These are phyloP conservation scores for Stromatinia cepivora DNA, from an alignment of 2,329 filamentous ascomycete species.

Conservation along the genomic window DNA sequence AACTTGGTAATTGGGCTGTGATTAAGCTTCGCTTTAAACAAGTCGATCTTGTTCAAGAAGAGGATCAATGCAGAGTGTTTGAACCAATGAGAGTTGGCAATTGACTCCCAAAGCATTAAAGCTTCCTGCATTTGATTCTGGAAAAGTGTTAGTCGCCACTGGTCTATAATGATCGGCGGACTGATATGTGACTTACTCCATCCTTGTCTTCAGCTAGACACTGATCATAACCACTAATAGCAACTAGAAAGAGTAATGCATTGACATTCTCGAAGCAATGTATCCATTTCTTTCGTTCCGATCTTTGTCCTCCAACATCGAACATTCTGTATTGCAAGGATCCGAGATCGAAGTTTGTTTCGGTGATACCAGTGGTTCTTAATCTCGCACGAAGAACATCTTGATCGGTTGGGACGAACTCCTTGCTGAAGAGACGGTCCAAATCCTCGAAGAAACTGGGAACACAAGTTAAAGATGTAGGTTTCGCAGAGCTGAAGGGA, in stretches of 20 bases:
- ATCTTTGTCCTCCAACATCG: conserved; percentile 72
- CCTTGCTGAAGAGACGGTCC: conserved; percentile 71
- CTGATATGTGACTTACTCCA: conserved; percentile 62
- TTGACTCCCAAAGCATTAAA: conserved; percentile 82
- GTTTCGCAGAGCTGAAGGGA: conserved; percentile 5
- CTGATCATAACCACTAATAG: conserved; percentile 95
- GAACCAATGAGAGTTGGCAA: conserved; percentile 86
- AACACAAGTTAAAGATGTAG: conserved; percentile 24
- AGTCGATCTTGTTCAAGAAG: conserved; percentile 85
- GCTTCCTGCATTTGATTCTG: conserved; percentile 92
- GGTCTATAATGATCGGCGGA: background rate
- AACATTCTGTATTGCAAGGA: conserved; percentile 94
- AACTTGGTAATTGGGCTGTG: conserved; percentile 71
- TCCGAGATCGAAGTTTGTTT: conserved; percentile 89
- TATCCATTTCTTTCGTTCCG: conserved; percentile 78
- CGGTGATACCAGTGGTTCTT: conserved; percentile 92
- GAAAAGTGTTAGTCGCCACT: conserved; percentile 30
- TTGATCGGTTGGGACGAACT: conserved; percentile 89
- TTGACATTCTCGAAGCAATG: conserved; percentile 79
- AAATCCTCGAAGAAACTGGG: conserved; percentile 78
- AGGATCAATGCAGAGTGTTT: conserved; percentile 78
- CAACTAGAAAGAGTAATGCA: conserved; percentile 87
- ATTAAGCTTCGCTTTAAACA: conserved; percentile 75
- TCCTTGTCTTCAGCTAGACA: conserved; percentile 95
- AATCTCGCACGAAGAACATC: conserved; percentile 89